phyloP scores from a whole-genome alignment of 805 yeast genomes.

The Spathaspora gorwiae region DNA sequence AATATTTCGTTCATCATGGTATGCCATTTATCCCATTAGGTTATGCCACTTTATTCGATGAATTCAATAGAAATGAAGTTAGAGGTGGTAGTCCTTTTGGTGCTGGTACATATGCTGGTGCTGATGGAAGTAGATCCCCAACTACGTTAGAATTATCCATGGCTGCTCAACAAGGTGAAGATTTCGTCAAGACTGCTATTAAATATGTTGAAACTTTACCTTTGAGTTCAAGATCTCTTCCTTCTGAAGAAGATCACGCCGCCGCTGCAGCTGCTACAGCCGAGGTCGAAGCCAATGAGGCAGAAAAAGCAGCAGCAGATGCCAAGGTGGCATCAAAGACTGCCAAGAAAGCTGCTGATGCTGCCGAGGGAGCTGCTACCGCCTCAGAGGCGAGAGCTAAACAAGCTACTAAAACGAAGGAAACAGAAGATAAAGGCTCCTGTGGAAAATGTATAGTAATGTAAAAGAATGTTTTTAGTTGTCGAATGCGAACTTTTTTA shows the following conservation, averaged over 20 bases:
- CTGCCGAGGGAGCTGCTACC: not conserved
- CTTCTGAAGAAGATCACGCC: not conserved
- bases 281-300: not conserved
- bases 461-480: slow-evolving; percentile 6
- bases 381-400: slow-evolving; percentile 6
- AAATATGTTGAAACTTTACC: slow-evolving; percentile 10
- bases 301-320: not conserved
- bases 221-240: not conserved
- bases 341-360: not conserved
- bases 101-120: slow-evolving; percentile 73
- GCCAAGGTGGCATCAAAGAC: not conserved
- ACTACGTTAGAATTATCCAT: slow-evolving; percentile 57
- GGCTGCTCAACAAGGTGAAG: slow-evolving; percentile 64
- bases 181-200: slow-evolving; percentile 35
- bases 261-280: not conserved
- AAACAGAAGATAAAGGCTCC: slow-evolving; percentile 5
- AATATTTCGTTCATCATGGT: slow-evolving; percentile 71
- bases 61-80: slow-evolving; percentile 55
- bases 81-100: slow-evolving; percentile 90
- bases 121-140: slow-evolving; percentile 72
- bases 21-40: slow-evolving; percentile 75
- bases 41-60: slow-evolving; percentile 53
- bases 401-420: slow-evolving; percentile 13
- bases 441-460: slow-evolving; percentile 17
- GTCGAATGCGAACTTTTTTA: not conserved